Evolutionary conservation across 305 asterid genomes (phyloP).

Genomic region (Fraxinus dipetala): DNA sequence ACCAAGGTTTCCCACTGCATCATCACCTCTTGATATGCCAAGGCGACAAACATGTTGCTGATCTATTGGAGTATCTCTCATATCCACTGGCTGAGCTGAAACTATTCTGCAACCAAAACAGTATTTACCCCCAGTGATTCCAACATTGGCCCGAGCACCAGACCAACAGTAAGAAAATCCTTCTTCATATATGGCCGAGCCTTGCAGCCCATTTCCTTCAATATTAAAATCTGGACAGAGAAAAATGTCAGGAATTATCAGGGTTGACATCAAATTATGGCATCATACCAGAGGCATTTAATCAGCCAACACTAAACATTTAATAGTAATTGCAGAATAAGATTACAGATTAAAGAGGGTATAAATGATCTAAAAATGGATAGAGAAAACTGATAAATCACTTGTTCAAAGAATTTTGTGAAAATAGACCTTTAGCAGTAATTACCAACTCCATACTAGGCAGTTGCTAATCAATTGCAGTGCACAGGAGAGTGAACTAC

Average conservation of each 20-base stretch:
- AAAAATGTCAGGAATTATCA: neutral
- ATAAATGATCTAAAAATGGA: neutral
- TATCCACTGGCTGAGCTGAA: constrained; percentile 44
- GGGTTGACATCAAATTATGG: neutral
- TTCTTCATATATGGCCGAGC: constrained; percentile 48
- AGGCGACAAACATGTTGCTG: constrained; percentile 42
- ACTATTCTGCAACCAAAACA: constrained; percentile 61
- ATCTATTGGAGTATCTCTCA: constrained; percentile 51
- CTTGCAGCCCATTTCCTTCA: constrained; percentile 48
- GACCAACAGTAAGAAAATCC: constrained; percentile 75
- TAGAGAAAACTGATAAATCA: neutral
- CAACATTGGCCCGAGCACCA: constrained; percentile 63
- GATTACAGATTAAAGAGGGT: neutral
- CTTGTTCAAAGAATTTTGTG: neutral
- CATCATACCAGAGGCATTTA: neutral
- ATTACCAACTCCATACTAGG: neutral
- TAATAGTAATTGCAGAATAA: neutral
- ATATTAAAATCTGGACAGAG: constrained; percentile 49
- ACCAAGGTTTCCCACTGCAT: constrained; percentile 49
- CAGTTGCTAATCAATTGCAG: neutral
- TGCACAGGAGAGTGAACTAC: neutral
- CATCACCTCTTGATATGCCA: constrained; percentile 60
- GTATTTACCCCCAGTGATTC: constrained; percentile 56
- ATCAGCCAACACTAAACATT: neutral
- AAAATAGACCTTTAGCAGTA: neutral